Base-by-base conservation (phyloP, 208 protist genomes). In the Herpetomonas tarakana region DNA sequence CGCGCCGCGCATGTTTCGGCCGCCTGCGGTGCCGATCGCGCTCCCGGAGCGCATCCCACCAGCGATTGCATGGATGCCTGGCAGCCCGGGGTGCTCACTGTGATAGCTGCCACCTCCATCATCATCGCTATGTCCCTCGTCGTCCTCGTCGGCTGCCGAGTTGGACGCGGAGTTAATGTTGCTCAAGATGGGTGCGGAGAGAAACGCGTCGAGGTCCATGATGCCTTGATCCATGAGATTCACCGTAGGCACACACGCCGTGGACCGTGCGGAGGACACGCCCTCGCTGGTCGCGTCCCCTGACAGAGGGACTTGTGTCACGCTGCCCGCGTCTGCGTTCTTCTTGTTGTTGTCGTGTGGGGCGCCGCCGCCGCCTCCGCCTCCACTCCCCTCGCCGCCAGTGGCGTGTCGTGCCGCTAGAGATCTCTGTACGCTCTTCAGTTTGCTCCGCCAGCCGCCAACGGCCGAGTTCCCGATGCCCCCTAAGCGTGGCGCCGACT, bases 171-270 rank as follows among this genome's bases (percentile, higher is more conserved):
- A 80, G 26, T 28, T 44, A 2, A 67, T 27, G 11, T 49, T 26
- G 46, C 62, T 79, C 19, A 47, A 47, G 0, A 52, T 30, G 26
- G 56, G n/a, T 24, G 25, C 25, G 30, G 46, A 56, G 68, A 71
- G 78, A 62, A 91, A 92, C 30, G 88, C 85, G 53, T 80, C 69
- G 11, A 80, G 59, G 46, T 68, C 76, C 45, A 65, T 39, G 52
- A 86, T 83, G 56, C 73, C 58, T 3, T 74, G 65, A 46, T 92
- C 78, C 73, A 92, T 88, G 35, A 92, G 53, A 58, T 88, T 88
- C 26, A 81, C 24, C 21, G 76, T 72, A 18, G 61, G 78, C 31
- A 50, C 21, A 22, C 6, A 11, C 2, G 27, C 41, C 12, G 35
- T 27, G 16, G 26, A 49, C 22, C 35, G 30, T 2, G 25, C 2